Evolutionary conservation across 225 moss, liverwort and hornwort genomes (phyloP), one percentile per base, ranked within the genome.

Genomic region (Pseudoscleropodium purum): DNA sequence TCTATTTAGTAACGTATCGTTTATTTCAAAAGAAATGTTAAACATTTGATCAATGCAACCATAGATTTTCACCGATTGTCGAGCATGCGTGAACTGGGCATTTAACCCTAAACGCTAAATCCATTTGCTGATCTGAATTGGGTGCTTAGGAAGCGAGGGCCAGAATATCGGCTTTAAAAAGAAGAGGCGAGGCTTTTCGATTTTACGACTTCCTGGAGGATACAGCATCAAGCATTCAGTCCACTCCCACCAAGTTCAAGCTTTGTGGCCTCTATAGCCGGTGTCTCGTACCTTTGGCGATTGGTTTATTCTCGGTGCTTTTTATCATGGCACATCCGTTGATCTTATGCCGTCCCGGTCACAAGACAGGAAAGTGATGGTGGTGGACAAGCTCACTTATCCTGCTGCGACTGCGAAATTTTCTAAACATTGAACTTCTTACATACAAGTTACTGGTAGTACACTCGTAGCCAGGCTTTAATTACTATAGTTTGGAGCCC

Each of bases 141-240:
- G 51, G 51, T 69, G 31, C 45, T 62, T 27, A 90, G 88, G 90
- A 90, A 88, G 63, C n/a, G 7, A 84, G 36, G 84, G 7, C 59
- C n/a, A 84, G 90, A 84, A 45, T 64, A 17, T 43, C 41, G 18
- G 21, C 54, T 10, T 21, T 90, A 37, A 88, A 84, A 54, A 79
- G 62, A 72, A 72, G 56, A 33, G 88, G 88, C 18, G 56, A 90
- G 83, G 84, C 84, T 21, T 88, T 88, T 19, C 34, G 90, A 11
- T 90, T 90, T 43, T 79, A 56, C 72, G 90, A 90, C 56, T 90
- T 90, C 72, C 56, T 49, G 6, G 90, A 90, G 79, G 84, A 84
- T 33, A 79, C 72, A 72, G 18, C 49, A 54, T 7, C 62, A 54
- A 63, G 23, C 62, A 30, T 1, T 41, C 36, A 87, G 68, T 69